Evolutionary conservation across 306 rosid species (phyloP).

Genomic region (Carpinus viminea): DNA sequence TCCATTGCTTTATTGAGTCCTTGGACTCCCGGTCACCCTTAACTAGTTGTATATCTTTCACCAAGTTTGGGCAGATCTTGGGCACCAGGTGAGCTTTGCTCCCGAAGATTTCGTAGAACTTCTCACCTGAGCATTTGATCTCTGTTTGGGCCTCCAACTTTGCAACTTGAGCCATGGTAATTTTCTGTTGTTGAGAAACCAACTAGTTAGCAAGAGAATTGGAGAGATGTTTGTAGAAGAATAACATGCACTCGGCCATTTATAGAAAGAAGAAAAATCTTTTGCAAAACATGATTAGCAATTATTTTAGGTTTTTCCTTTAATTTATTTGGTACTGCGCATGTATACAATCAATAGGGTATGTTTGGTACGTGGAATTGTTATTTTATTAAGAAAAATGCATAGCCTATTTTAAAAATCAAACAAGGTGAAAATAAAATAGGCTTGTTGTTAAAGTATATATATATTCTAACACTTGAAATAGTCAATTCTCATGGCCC

Average conservation of each 20-base stretch:
- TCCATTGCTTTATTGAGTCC: conserved; percentile 35
- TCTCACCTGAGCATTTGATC: conserved; percentile 19
- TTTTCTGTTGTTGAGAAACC: not conserved
- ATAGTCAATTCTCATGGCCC: no score
- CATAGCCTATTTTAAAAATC: no score
- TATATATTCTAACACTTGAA: no score
- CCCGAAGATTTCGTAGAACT: conserved; percentile 20
- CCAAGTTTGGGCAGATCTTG: conserved; percentile 27
- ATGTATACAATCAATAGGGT: no score
- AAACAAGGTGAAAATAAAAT: no score
- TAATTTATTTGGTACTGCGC: no score
- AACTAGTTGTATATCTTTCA: conserved; percentile 15
- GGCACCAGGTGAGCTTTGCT: conserved; percentile 25
- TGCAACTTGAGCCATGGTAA: conserved; percentile 24
- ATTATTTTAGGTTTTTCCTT: no score
- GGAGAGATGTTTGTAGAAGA: not conserved
- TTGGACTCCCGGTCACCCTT: conserved; percentile 27
- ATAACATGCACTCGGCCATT: not conserved
- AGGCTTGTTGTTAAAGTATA: no score
- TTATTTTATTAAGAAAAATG: no score
- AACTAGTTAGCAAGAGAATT: not conserved
- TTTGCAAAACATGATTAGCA: not conserved
- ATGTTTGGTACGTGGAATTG: no score
- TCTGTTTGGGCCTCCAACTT: conserved; percentile 20
- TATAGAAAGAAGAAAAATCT: not conserved